Evolutionary conservation across 768 basidiomycete species (phyloP).

Genomic region (Lentinula guzmanii): DNA sequence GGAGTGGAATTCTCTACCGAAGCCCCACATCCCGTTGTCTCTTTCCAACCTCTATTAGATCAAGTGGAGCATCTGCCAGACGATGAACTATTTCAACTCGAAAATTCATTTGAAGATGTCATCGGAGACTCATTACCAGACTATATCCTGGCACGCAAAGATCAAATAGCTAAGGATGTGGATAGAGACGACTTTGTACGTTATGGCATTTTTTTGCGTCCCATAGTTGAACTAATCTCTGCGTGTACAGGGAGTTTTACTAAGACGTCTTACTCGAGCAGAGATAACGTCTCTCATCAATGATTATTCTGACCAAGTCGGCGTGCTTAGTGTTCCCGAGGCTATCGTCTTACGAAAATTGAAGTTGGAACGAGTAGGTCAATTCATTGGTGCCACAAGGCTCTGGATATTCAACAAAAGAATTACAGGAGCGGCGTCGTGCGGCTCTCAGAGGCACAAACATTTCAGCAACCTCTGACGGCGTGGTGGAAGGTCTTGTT

Average conservation of each 20-base stretch:
- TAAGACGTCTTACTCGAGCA: slow-evolving; percentile 39
- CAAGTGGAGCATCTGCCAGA: background rate
- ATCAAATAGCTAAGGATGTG: background rate
- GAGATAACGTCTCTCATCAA: slow-evolving; percentile 32
- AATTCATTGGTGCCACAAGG: background rate
- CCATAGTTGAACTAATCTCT: background rate
- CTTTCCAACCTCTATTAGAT: background rate
- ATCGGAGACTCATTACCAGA: background rate
- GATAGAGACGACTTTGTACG: slow-evolving; percentile 5
- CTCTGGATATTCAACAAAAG: slow-evolving; percentile 1
- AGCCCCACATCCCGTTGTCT: background rate
- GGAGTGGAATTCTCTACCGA: background rate
- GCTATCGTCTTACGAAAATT: slow-evolving; percentile 37
- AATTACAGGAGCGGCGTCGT: slow-evolving; percentile 25
- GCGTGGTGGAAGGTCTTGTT: slow-evolving; percentile 30
- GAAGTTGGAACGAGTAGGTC: slow-evolving; percentile 35
- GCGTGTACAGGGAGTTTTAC: slow-evolving; percentile 54
- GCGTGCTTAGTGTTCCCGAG: slow-evolving; percentile 19
- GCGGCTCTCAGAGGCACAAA: slow-evolving; percentile 12
- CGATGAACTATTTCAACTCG: background rate
- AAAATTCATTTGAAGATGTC: background rate
- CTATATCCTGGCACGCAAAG: background rate
- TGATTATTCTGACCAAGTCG: slow-evolving; percentile 8
- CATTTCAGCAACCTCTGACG: slow-evolving; percentile 14
- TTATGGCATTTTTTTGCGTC: background rate